A percentile compares a stretch with the other conserved stretches of the same genome.
These are phyloP conservation scores for Starmera amethionina DNA, from an alignment of 805 yeast genomes.

Conservation along the genomic window DNA sequence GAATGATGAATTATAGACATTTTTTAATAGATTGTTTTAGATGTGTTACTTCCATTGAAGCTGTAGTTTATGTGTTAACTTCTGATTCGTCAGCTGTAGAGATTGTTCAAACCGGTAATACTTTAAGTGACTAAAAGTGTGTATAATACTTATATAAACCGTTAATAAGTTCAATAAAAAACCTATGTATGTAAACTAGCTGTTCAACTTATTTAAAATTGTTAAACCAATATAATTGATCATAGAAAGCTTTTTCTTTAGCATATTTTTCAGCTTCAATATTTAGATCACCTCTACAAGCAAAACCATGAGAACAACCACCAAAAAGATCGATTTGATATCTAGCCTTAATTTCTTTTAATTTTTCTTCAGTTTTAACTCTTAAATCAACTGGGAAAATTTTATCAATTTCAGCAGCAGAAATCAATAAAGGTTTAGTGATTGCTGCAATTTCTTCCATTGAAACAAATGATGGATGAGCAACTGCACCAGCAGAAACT, in stretches of 20 bases:
- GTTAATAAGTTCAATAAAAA: too few species aligned
- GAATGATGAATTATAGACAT: too few species aligned
- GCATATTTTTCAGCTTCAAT: conserved; percentile 50
- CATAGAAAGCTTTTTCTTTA: conserved; percentile 48
- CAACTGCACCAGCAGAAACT: conserved; percentile 58
- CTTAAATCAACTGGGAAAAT: conserved; percentile 59
- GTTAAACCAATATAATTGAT: conserved; percentile 22
- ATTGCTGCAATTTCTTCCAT: conserved; percentile 56
- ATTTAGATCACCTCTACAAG: conserved; percentile 64
- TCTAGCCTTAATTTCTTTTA: conserved; percentile 40
- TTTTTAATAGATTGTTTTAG: too few species aligned
- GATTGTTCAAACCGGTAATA: too few species aligned
- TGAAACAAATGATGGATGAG: conserved; percentile 74
- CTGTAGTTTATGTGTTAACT: too few species aligned
- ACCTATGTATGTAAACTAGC: too few species aligned
- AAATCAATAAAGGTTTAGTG: conserved; percentile 43
- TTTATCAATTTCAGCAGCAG: conserved; percentile 66
- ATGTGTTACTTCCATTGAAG: too few species aligned
- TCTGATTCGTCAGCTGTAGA: too few species aligned
- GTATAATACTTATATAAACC: too few species aligned
- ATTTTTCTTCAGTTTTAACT: conserved; percentile 46
- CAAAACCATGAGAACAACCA: conserved; percentile 67
- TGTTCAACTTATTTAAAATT: conserved; percentile 4
- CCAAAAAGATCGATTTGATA: conserved; percentile 56
- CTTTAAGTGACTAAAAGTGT: too few species aligned